phyloP scores from a whole-genome alignment of 495 filamentous ascomycete genomes.

The Amorphotheca resinae region DNA sequence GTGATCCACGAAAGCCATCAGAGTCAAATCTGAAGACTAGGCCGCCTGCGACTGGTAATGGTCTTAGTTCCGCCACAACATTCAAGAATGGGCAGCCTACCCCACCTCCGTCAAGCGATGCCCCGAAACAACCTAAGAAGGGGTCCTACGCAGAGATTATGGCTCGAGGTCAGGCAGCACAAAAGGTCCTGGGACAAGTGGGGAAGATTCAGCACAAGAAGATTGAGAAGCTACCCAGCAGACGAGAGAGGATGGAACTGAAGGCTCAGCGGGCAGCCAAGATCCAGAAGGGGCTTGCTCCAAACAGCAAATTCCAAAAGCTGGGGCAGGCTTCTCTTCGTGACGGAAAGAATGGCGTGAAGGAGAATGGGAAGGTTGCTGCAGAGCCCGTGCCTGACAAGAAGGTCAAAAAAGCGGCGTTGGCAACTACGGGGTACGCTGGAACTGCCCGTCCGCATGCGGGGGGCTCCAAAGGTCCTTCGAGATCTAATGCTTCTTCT shows the following conservation, averaged over 20 bases:
- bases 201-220: slow-evolving; percentile 45
- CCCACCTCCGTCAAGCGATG: slow-evolving; percentile 7
- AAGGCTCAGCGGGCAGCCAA: slow-evolving; percentile 24
- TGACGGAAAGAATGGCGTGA: slow-evolving; percentile 15
- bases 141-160: slow-evolving; percentile 58
- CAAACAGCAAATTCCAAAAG: slow-evolving; percentile 17
- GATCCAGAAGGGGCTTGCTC: slow-evolving; percentile 16
- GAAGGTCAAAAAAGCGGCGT: slow-evolving; percentile 43
- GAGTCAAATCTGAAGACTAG: slow-evolving; percentile 21
- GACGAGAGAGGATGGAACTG: slow-evolving; percentile 34
- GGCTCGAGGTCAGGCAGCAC: slow-evolving; percentile 45
- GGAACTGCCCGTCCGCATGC: slow-evolving; percentile 33
- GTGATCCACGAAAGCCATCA: slow-evolving; percentile 9
- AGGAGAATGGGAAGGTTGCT: slow-evolving; percentile 15
- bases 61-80: background rate
- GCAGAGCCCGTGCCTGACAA: slow-evolving; percentile 27
- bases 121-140: slow-evolving; percentile 35
- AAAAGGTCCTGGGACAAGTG: slow-evolving; percentile 32
- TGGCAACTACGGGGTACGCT: slow-evolving; percentile 43
- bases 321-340: slow-evolving; percentile 2
- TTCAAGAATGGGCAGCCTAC: slow-evolving; percentile 18
- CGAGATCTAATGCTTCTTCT: slow-evolving; percentile 2
- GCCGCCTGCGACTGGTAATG: slow-evolving; percentile 17
- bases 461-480: slow-evolving; percentile 17
- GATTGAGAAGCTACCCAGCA: slow-evolving; percentile 30